Evolutionary conservation across 805 yeast genomes (phyloP).

Genomic region (Scheffersomyces coipomensis): DNA sequence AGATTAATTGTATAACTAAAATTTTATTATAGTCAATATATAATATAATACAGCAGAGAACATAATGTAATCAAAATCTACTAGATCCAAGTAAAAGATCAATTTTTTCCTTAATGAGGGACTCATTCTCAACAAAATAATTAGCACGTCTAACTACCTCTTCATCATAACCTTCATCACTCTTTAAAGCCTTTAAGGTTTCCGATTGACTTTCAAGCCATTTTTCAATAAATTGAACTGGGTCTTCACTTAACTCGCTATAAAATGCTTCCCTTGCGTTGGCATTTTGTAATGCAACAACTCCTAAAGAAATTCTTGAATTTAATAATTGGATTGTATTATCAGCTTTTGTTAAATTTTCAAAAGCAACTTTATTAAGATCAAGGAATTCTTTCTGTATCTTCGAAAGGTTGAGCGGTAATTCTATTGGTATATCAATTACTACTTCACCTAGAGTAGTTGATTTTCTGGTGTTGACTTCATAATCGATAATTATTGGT

Average conservation of each 20-base stretch:
- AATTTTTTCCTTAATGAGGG: constrained; percentile 70
- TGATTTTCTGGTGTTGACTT: constrained; percentile 72
- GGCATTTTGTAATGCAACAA: constrained; percentile 53
- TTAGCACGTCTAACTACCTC: constrained; percentile 83
- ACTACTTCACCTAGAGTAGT: constrained; percentile 79
- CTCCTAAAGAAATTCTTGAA: constrained; percentile 45
- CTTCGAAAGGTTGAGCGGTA: constrained; percentile 36
- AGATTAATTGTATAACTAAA: background rate
- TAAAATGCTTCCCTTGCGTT: constrained; percentile 76
- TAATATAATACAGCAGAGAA: background rate
- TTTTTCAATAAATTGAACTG: constrained; percentile 67
- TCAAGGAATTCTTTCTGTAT: constrained; percentile 38
- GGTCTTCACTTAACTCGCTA: constrained; percentile 69
- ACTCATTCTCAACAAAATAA: constrained; percentile 69
- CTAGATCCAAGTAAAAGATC: constrained; percentile 68
- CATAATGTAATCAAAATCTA: constrained; percentile 29
- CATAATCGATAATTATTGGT: constrained; percentile 77
- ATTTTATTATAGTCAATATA: background rate
- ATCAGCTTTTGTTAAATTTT: constrained; percentile 43
- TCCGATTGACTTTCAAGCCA: constrained; percentile 82
- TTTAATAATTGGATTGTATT: constrained; percentile 41
- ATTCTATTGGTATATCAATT: constrained; percentile 60
- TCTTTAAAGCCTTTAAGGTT: constrained; percentile 78
- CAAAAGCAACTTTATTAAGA: constrained; percentile 37
- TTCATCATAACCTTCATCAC: constrained; percentile 88